Conservation (phyloP, 1,284 basidiomycete species). For the Neonothopanus nambi region DNA sequence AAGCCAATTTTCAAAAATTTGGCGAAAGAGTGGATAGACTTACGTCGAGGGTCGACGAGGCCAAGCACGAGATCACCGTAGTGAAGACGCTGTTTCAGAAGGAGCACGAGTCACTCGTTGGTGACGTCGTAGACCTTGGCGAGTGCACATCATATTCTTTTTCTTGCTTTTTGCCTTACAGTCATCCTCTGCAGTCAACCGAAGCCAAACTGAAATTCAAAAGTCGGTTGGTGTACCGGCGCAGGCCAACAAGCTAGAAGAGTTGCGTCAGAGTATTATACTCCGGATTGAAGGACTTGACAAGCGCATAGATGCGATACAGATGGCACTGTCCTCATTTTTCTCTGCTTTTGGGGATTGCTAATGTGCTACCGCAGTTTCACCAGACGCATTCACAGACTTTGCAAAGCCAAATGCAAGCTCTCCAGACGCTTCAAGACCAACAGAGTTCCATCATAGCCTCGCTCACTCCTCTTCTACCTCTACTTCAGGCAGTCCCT, state of each 20-base stretch:
- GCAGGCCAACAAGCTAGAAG: conserved; percentile 44
- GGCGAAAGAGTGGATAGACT: conserved; percentile 49
- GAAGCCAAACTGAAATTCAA: conserved; percentile 59
- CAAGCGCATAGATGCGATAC: conserved; percentile 57
- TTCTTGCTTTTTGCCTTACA: conserved; percentile 9
- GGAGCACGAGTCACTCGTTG: conserved; percentile 43
- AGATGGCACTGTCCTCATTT: conserved; percentile 37
- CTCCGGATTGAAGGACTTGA: conserved; percentile 48
- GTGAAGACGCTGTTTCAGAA: conserved; percentile 45
- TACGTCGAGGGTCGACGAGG: conserved; percentile 38
- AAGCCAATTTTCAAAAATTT: conserved; percentile 62
- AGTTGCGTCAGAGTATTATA: conserved; percentile 39
- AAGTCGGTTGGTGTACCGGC: conserved; percentile 55
- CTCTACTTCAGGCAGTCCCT: conserved; percentile 57
- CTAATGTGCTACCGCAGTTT: conserved; percentile 30
- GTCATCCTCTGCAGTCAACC: conserved; percentile 42
- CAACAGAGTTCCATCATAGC: conserved; percentile 54
- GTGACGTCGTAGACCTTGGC: conserved; percentile 49
- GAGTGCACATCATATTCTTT: conserved; percentile 18
- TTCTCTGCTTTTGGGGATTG: neutral
- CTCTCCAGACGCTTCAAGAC: conserved; percentile 55
- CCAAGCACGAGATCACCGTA: conserved; percentile 42
- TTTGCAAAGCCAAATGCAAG: conserved; percentile 43
- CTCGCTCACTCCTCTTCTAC: conserved; percentile 54
- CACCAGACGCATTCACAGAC: conserved; percentile 43